Base-by-base conservation (phyloP, 139 green algal species). In the Chlorella vulgaris region DNA sequence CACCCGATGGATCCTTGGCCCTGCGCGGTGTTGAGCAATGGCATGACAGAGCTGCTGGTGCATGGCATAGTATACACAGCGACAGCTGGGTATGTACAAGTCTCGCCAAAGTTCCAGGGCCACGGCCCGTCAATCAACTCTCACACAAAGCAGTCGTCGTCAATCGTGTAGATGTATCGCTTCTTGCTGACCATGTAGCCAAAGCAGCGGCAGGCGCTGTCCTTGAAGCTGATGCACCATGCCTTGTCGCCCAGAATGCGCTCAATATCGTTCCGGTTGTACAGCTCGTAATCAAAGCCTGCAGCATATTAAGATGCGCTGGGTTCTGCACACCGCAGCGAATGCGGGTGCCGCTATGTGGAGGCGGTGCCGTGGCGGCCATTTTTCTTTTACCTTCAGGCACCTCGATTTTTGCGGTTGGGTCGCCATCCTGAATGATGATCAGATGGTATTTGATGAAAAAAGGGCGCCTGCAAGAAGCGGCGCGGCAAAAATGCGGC, bases 211-310 rank as follows among this genome's bases (percentile, higher is more conserved):
- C 74, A 80, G 55, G 74, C 74, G 7, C 55, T 71, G 74, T 80
- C 74, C 85, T 98, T 98, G 95, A 96, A 99, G 38, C 90, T 96
- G 75, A 99, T 99, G 88, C 93, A 96, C 89, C 86, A 98, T 4
- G 96, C 93, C 78, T 96, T 98, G 74, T 96, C 91, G 7, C 94
- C 96, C 29, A 99, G 85, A n/a, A 98, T 94, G 51, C 88, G 88
- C 82, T 99, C 96, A 69, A 99, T 98, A 83, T 99, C 96, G 39
- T 90, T 94, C 53, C 95, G 85, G 78, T 93, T 99, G 89, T 98
- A 97, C 42, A 99, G 83, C 80, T 99, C 94, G 67, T 98, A 98
- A 78, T 96, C 88, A 80, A 97, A 99, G 36, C 96, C 94, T 82
- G 76, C 55, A 31, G n/a, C 28, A 40, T 2, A 13, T 40, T n/a